Base-by-base conservation (phyloP, 2,329 filamentous ascomycete genomes). In the Rasamsonia emersonii region DNA sequence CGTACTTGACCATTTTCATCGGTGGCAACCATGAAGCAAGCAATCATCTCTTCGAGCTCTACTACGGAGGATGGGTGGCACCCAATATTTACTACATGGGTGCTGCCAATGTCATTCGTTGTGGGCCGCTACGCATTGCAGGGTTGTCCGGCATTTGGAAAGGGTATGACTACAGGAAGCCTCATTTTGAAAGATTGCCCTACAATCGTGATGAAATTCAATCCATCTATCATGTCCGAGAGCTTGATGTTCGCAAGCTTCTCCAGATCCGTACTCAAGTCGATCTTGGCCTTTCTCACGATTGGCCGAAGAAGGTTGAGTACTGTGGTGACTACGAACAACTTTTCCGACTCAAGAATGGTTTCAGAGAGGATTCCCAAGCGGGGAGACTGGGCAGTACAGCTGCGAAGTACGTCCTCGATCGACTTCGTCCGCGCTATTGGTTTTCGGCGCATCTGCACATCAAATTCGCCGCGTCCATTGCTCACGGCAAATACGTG, bases 21-120 rank as follows among this genome's bases (percentile, higher is more conserved):
- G 88, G 80, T 25, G 91, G 91, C 2, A 98, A 98, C 53, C 91
- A 98, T 51, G 91, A 98, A 63, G 89, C 91, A 1, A 83, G 83
- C 49, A 86, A 83, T 30, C 78, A 96, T 58, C 67, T 94, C 4
- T 91, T 79, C 68, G 91, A 98, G 61, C 73, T 98, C 0, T 93
- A 85, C 64, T 93, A 96, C 53, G 91, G 91, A 31, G 91, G 91
- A 30, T 98, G 91, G 91, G 91, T 86, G 4, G 89, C 89, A 5
- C 86, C 86, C 6, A 93, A 91, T 45, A 96, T 98, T 42, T 98
- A 95, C 67, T 98, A 95, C 61, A 72, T 96, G 56, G 91, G 91
- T 29, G 85, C 86, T 19, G 86, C 91, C 38, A 95, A 93, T 52
- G 79, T 98, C 6, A 56, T 98, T 24, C 79, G 81, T 11, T 67